phyloP scores from a whole-genome alignment of 441 rosid species.

The Omphalea diandra region DNA sequence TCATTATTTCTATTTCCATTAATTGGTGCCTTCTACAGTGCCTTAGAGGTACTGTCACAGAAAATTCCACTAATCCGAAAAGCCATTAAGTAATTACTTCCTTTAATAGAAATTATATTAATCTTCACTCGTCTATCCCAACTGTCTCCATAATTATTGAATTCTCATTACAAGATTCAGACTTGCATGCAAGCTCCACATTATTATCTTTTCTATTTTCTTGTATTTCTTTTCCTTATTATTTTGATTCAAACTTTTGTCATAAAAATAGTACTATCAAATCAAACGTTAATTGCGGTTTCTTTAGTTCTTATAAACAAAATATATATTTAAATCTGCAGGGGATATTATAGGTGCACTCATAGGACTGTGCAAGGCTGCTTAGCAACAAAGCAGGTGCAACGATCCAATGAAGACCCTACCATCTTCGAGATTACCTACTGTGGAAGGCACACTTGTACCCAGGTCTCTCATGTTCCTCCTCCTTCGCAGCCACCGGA shows the following conservation, averaged over 20 bases:
- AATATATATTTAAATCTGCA: slow-evolving; percentile 22
- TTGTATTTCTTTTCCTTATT: no score
- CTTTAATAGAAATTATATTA: neutral
- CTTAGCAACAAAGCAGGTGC: slow-evolving; percentile 85
- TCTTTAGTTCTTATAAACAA: no score
- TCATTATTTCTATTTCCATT: no score
- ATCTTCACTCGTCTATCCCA: neutral
- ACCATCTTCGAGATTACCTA: slow-evolving; percentile 61
- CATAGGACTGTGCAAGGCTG: slow-evolving; percentile 64
- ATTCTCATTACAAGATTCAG: neutral
- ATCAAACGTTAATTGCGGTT: no score
- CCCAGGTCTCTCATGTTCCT: slow-evolving; percentile 33
- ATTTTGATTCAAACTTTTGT: no score
- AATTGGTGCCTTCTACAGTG: no score
- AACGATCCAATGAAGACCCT: slow-evolving; percentile 67
- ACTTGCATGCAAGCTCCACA: neutral
- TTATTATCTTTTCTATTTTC: neutral
- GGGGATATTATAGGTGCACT: slow-evolving; percentile 86
- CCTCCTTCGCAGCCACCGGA: slow-evolving; percentile 25
- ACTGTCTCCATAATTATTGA: neutral
- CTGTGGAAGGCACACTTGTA: slow-evolving; percentile 78
- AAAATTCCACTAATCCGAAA: no score
- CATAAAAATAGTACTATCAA: no score
- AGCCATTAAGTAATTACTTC: no score
- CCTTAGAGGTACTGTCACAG: no score